Conservation (phyloP, 768 basidiomycete genomes). For the Strobilomyces confusus region DNA sequence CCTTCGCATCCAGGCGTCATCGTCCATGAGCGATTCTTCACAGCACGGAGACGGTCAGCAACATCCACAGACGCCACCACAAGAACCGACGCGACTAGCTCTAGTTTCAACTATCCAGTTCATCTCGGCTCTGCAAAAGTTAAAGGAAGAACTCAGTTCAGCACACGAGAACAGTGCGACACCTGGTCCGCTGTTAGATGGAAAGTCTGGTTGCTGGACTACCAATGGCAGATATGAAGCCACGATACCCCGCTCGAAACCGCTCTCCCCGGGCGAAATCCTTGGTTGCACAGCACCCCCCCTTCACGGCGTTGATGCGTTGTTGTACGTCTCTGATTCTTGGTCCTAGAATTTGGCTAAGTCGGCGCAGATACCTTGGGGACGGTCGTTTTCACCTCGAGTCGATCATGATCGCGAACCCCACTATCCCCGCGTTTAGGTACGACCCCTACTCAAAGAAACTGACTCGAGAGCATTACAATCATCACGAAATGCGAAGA, state of each 20-base stretch:
- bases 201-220: conserved; percentile 37
- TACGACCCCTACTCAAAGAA: conserved; percentile 99
- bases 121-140: conserved; percentile 82
- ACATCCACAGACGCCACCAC: conserved; percentile 11
- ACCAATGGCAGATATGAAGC: conserved; percentile 59
- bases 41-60: conserved; percentile 10
- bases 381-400: conserved; percentile 98
- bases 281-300: conserved; percentile 94
- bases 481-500: conserved; percentile 82
- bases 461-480: conserved; percentile 87
- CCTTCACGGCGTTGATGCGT: conserved; percentile 75
- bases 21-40: not conserved
- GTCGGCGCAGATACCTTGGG: conserved; percentile 76
- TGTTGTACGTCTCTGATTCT: conserved; percentile 59
- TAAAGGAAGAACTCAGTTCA: conserved; percentile 71
- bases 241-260: conserved; percentile 81
- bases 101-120: conserved; percentile 98
- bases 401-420: conserved; percentile 99
- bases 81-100: conserved; percentile 65
- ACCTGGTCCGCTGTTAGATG: not conserved
- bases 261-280: conserved; percentile 94
- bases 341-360: conserved; percentile 1
- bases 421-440: conserved; percentile 88
- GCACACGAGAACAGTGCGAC: conserved; percentile 28
- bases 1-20: conserved; percentile 58